Evolutionary conservation across 306 rosid genomes (phyloP).

Genomic region (Corylus avellana): DNA sequence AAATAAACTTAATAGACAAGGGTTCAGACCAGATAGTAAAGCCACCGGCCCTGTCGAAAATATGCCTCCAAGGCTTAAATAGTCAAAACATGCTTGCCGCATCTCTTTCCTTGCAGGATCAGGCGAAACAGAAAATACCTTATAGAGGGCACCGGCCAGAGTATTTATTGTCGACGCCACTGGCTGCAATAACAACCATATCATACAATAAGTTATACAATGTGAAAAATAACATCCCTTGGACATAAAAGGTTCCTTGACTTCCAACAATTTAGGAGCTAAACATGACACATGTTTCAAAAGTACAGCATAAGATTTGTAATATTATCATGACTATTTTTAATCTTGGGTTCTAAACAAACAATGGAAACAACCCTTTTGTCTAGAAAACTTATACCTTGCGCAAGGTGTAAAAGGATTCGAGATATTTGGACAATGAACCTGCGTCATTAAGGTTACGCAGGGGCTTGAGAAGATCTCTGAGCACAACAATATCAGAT

Average conservation of each 20-base stretch:
- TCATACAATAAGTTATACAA: background rate
- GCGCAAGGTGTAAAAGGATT: conserved; percentile 56
- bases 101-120: conserved; percentile 49
- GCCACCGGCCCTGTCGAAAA: conserved; percentile 56
- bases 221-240: background rate
- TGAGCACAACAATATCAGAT: conserved; percentile 56
- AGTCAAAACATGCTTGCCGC: conserved; percentile 59
- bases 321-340: background rate
- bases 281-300: background rate
- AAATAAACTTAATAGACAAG: conserved; percentile 55
- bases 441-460: conserved; percentile 39
- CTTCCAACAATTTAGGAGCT: background rate
- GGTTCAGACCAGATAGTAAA: conserved; percentile 63
- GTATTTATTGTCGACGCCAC: conserved; percentile 63
- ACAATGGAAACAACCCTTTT: background rate
- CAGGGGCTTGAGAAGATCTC: conserved; percentile 50
- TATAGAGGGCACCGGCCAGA: conserved; percentile 56
- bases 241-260: conserved; percentile 5
- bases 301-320: background rate
- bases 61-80: conserved; percentile 51
- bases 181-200: conserved; percentile 38
- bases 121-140: conserved; percentile 50
- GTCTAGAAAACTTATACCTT: conserved; percentile 30
- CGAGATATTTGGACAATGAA: conserved; percentile 48
- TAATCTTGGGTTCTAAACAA: too few species aligned